Percentiles rank a stretch among this genome's conserved stretches.
These are phyloP conservation scores for Vitis hybrid DNA, from an alignment of 177 flowering plant genomes.

Conservation along the genomic window DNA sequence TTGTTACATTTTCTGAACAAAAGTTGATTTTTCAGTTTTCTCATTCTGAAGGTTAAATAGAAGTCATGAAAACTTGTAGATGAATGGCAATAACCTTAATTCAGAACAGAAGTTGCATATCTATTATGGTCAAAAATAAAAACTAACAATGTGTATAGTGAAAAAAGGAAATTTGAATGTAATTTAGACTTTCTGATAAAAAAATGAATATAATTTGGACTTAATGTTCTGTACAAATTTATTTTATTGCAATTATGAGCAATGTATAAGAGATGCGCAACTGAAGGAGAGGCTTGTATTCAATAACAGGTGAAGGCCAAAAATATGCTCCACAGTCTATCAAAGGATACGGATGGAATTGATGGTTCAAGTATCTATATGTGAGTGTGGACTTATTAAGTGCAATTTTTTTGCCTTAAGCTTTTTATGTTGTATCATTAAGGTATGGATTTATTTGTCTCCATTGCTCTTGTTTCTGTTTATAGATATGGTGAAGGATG, in stretches of 20 bases:
- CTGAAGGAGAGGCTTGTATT: conserved; percentile 4
- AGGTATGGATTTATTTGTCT: neutral
- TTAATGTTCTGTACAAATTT: neutral
- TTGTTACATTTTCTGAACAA: no score
- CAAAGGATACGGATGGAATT: conserved; percentile 57
- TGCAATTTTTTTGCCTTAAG: neutral
- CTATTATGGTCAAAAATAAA: no score
- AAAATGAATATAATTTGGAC: no score
- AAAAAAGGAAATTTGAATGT: no score
- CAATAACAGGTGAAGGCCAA: conserved; percentile 69
- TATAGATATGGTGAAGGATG: conserved; percentile 97
- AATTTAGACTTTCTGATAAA: no score
- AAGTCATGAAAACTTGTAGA: no score
- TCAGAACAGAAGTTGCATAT: no score
- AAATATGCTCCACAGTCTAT: conserved; percentile 43
- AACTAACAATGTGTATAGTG: no score
- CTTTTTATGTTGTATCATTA: neutral
- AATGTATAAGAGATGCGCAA: neutral
- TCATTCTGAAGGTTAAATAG: no score
- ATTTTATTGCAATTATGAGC: neutral
- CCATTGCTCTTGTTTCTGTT: neutral
- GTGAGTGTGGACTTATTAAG: conserved; percentile 36
- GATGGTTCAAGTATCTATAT: conserved; percentile 81
- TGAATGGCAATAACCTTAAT: no score
- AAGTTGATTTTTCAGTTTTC: no score